Evolutionary conservation across 2,329 filamentous ascomycete species (phyloP).

Genomic region (Macroventuria anomochaeta): DNA sequence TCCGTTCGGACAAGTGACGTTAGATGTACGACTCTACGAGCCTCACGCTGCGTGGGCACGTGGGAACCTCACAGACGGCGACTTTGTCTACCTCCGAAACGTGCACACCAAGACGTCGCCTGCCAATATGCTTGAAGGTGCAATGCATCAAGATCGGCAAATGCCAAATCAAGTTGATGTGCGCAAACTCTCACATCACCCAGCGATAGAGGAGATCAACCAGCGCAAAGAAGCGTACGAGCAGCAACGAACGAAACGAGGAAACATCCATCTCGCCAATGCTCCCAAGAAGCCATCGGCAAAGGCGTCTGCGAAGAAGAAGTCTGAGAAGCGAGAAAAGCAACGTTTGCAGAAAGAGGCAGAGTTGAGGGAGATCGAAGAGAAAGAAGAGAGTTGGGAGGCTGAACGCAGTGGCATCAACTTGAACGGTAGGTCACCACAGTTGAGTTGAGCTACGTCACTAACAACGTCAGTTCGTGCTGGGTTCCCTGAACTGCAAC

Average conservation of each 20-base stretch:
- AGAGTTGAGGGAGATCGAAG: slow-evolving; percentile 34
- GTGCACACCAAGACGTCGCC: slow-evolving; percentile 68
- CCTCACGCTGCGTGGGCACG: slow-evolving; percentile 68
- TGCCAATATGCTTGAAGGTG: slow-evolving; percentile 70
- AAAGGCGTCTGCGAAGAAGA: slow-evolving; percentile 44
- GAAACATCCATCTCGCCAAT: slow-evolving; percentile 22
- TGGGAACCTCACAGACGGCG: slow-evolving; percentile 61
- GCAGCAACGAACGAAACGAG: slow-evolving; percentile 25
- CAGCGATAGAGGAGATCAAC: slow-evolving; percentile 44
- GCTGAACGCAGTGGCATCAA: slow-evolving; percentile 41
- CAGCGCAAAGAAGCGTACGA: slow-evolving; percentile 71
- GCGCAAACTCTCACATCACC: slow-evolving; percentile 28
- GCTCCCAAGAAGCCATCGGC: slow-evolving; percentile 28
- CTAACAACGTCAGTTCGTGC: slow-evolving; percentile 8
- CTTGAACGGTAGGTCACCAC: slow-evolving; percentile 47
- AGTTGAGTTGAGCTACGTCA: too few relatives aligned
- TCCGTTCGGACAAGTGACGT: slow-evolving; percentile 73
- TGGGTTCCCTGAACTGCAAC: slow-evolving; percentile 39
- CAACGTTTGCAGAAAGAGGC: slow-evolving; percentile 44
- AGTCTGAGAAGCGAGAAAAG: slow-evolving; percentile 46
- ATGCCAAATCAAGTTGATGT: slow-evolving; percentile 65
- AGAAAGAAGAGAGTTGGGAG: slow-evolving; percentile 25
- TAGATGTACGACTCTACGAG: slow-evolving; percentile 75
- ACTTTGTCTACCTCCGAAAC: slow-evolving; percentile 73
- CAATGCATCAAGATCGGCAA: slow-evolving; percentile 66